A percentile compares a stretch with the other conserved stretches of the same genome.
Conservation (phyloP, 257 asterid genomes). For the Salvia rosmarinus region DNA sequence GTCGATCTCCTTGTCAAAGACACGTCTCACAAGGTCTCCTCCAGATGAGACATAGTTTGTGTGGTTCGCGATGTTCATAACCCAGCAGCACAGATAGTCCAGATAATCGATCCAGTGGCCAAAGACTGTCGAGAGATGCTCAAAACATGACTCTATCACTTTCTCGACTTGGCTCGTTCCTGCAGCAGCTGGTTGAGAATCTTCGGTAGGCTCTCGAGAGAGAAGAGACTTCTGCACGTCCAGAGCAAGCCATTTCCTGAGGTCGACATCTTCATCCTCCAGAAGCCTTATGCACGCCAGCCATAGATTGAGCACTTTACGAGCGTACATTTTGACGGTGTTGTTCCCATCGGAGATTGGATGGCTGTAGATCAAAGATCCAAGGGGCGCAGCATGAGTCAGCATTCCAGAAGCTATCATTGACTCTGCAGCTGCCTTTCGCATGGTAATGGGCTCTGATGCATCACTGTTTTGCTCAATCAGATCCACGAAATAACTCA, state of each 20-base stretch:
- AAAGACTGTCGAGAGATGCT: slow-evolving; percentile 67
- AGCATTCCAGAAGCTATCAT: slow-evolving; percentile 81
- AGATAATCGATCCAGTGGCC: slow-evolving; percentile 72
- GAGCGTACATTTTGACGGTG: slow-evolving; percentile 50
- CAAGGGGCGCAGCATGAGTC: slow-evolving; percentile 54
- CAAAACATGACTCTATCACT: slow-evolving; percentile 75
- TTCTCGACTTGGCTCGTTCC: slow-evolving; percentile 87
- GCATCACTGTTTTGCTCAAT: slow-evolving; percentile 65
- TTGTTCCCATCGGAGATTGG: slow-evolving; percentile 39
- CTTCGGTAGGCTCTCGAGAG: slow-evolving; percentile 28
- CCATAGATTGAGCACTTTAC: slow-evolving; percentile 72
- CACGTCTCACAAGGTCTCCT: slow-evolving; percentile 83
- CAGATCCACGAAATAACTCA: slow-evolving; percentile 64
- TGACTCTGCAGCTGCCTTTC: slow-evolving; percentile 89
- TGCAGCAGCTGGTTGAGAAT: slow-evolving; percentile 33
- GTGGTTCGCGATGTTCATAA: slow-evolving; percentile 52
- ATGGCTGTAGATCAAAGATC: slow-evolving; percentile 45
- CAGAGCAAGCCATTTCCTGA: slow-evolving; percentile 71
- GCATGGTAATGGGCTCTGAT: slow-evolving; percentile 74
- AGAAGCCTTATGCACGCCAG: slow-evolving; percentile 72
- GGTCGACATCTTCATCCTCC: slow-evolving; percentile 86
- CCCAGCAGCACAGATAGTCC: slow-evolving; percentile 73
- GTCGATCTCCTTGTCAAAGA: slow-evolving; percentile 96
- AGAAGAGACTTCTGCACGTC: slow-evolving; percentile 67
- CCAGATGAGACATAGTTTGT: slow-evolving; percentile 46